Conservation (phyloP, 2,329 filamentous ascomycete species). For the Myrmaecium sp. region DNA sequence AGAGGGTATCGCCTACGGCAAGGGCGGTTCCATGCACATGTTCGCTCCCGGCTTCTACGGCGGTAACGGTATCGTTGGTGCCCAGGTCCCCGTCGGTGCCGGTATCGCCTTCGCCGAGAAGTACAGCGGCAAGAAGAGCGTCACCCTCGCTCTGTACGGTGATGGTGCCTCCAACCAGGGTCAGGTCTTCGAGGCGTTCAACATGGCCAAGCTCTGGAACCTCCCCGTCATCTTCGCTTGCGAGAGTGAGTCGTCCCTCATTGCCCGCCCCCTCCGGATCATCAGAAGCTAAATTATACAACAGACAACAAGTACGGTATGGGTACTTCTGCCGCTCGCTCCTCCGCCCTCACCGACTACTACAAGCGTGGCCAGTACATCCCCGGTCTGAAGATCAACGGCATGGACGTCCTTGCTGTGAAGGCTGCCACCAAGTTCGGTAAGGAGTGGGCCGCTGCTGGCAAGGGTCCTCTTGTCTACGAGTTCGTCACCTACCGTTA, state of each 20-base stretch:
- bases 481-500: constrained; percentile 99
- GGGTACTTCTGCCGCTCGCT: constrained; percentile 89
- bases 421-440: constrained; percentile 91
- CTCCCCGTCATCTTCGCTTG: constrained; percentile 90
- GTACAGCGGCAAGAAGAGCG: constrained; percentile 76
- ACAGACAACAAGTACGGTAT: constrained; percentile 99
- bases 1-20: constrained; percentile 94
- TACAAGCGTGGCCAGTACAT: constrained; percentile 99
- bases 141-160: constrained; percentile 82
- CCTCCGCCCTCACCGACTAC: constrained; percentile 94
- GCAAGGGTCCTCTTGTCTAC: constrained; percentile 86
- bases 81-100: constrained; percentile 92
- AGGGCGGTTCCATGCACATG: constrained; percentile 99
- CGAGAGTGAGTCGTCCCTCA: constrained; percentile 56
- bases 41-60: constrained; percentile 96
- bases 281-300: constrained; percentile 8
- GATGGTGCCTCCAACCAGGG: constrained; percentile 98
- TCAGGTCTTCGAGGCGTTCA: constrained; percentile 98
- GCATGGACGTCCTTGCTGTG: constrained; percentile 96
- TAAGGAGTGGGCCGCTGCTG: constrained; percentile 67
- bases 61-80: constrained; percentile 97
- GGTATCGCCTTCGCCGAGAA: constrained; percentile 94
- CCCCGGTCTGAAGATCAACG: constrained; percentile 97
- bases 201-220: constrained; percentile 99
- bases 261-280: background rate